Conservation (phyloP, 805 yeast species). For the Saitoella complicata region DNA sequence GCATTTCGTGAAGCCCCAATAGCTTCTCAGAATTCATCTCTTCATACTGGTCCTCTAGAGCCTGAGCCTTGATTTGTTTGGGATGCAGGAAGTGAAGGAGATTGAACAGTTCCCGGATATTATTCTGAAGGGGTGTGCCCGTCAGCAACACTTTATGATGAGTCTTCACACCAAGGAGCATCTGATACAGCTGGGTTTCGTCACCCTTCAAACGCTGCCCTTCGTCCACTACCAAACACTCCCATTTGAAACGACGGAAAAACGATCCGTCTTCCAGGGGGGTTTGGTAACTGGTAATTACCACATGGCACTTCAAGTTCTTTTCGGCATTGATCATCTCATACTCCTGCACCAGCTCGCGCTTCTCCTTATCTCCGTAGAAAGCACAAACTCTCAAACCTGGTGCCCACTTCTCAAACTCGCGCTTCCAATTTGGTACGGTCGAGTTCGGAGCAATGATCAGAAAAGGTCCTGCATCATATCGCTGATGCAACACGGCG, state of each 20-base stretch:
- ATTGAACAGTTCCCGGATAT: conserved; percentile 77
- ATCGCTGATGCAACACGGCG: conserved; percentile 70
- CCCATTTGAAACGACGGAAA: conserved; percentile 47
- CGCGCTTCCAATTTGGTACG: conserved; percentile 86
- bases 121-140: conserved; percentile 90
- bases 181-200: conserved; percentile 3
- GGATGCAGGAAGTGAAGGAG: conserved; percentile 67
- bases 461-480: conserved; percentile 57
- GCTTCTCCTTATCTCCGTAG: conserved; percentile 50
- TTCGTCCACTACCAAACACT: conserved; percentile 76
- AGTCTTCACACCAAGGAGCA: conserved; percentile 42
- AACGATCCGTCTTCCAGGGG: conserved; percentile 48
- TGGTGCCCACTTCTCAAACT: conserved; percentile 96
- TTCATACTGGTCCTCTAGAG: conserved; percentile 74
- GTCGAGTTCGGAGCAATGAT: conserved; percentile 96
- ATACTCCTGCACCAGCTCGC: conserved; percentile 28
- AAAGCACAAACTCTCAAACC: conserved; percentile 73
- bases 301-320: conserved; percentile 29
- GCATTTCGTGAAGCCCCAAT: conserved; percentile 64
- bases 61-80: conserved; percentile 66
- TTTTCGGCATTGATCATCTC: conserved; percentile 6
- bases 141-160: conserved; percentile 62
- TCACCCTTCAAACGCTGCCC: conserved; percentile 78
- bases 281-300: conserved; percentile 73
- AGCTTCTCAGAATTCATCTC: conserved; percentile 71